Conservation (phyloP, 305 asterid species). For the Caryopteris hybrid region DNA sequence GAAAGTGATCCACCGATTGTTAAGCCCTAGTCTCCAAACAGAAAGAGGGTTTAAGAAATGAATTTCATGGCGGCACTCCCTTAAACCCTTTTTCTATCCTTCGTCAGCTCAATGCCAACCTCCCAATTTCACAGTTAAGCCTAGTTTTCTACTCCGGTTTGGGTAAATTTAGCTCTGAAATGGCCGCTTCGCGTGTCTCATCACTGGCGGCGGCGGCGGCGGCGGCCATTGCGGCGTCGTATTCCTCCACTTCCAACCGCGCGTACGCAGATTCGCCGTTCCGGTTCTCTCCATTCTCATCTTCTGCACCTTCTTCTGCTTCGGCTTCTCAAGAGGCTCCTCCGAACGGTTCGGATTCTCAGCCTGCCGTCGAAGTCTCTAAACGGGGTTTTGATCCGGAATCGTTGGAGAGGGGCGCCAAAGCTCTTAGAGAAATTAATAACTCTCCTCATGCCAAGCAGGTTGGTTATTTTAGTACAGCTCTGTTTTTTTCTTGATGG, state of each 20-base stretch:
- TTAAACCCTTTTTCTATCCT: slow-evolving; percentile 20
- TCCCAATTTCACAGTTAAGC: neutral
- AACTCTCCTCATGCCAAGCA: slow-evolving; percentile 55
- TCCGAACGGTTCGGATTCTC: slow-evolving; percentile 29
- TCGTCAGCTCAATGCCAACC: neutral
- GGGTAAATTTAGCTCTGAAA: neutral
- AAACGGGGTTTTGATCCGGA: slow-evolving; percentile 65
- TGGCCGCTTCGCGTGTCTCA: slow-evolving; percentile 44
- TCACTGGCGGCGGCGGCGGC: slow-evolving; percentile 46
- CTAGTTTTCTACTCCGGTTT: neutral
- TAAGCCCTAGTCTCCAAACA: slow-evolving; percentile 18
- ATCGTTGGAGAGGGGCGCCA: slow-evolving; percentile 68
- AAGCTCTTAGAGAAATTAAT: slow-evolving; percentile 76
- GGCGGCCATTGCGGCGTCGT: slow-evolving; percentile 45
- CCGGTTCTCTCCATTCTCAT: slow-evolving; percentile 52
- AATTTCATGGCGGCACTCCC: slow-evolving; percentile 25
- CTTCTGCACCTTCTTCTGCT: slow-evolving; percentile 36
- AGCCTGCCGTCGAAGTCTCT: slow-evolving; percentile 44
- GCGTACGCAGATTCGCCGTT: slow-evolving; percentile 49
- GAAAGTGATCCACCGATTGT: neutral
- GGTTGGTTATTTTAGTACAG: slow-evolving; percentile 13
- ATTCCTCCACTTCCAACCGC: slow-evolving; percentile 26
- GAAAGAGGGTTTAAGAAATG: slow-evolving; percentile 19
- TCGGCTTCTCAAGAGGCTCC: slow-evolving; percentile 28
- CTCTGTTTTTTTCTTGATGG: neutral